Conservation (phyloP, 2,329 filamentous ascomycete species). For the Stagonosporopsis vannaccii region DNA sequence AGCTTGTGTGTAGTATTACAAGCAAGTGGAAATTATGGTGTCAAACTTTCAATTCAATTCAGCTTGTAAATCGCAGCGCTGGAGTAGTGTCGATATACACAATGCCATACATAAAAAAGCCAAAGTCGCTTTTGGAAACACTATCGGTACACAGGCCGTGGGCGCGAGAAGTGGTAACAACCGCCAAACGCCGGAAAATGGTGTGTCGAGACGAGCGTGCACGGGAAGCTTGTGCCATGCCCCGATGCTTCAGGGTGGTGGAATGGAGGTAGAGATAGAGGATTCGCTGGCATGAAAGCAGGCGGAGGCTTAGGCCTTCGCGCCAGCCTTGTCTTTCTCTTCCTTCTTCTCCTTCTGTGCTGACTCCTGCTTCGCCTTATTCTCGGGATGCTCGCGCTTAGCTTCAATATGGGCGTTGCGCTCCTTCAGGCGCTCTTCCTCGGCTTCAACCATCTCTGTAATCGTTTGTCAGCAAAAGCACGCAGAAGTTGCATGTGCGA, state of each 20-base stretch:
- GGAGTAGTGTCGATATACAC: neutral
- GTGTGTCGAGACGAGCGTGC: neutral
- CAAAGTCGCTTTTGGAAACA: slow-evolving; percentile 12
- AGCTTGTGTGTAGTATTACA: too few species aligned
- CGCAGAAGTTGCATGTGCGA: slow-evolving; percentile 2
- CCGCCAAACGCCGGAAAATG: slow-evolving; percentile 30
- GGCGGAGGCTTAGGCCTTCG: slow-evolving; percentile 13
- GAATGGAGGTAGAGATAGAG: neutral
- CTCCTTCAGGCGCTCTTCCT: slow-evolving; percentile 69
- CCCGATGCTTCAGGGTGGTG: too few species aligned
- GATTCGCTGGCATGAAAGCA: neutral
- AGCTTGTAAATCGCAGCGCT: neutral
- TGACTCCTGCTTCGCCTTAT: slow-evolving; percentile 24
- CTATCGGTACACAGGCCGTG: slow-evolving; percentile 26
- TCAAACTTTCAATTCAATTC: neutral
- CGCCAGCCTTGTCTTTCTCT: slow-evolving; percentile 28
- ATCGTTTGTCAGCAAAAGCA: slow-evolving; percentile 25
- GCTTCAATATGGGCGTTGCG: slow-evolving; percentile 49
- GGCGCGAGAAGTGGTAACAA: slow-evolving; percentile 9
- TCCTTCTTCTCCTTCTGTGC: slow-evolving; percentile 30
- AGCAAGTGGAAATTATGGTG: neutral
- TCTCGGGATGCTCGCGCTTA: slow-evolving; percentile 23
- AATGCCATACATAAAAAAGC: slow-evolving; percentile 6
- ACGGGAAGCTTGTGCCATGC: neutral
- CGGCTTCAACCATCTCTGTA: slow-evolving; percentile 80